phyloP scores from a whole-genome alignment of 768 basidiomycete genomes.

The Tephrocybe sp. region DNA sequence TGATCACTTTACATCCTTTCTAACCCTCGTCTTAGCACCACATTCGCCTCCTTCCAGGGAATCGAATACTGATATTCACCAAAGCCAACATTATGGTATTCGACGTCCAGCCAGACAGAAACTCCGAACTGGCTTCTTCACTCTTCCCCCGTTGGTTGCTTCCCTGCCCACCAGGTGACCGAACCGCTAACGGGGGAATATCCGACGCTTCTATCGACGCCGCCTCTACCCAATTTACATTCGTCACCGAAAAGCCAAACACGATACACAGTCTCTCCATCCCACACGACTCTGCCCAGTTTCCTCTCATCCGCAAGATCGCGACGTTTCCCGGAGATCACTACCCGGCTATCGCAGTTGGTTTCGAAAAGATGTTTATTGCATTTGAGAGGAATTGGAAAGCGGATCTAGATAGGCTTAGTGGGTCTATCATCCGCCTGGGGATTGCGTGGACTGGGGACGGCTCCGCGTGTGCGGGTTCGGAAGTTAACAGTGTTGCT shows the following conservation, averaged over 20 bases:
- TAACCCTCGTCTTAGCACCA: slow-evolving; percentile 1
- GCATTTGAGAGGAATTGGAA: slow-evolving; percentile 6
- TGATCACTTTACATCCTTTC: neutral
- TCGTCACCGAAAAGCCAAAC: slow-evolving; percentile 1
- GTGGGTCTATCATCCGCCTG: slow-evolving; percentile 2
- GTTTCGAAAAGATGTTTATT: slow-evolving; percentile 7
- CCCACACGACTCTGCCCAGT: neutral
- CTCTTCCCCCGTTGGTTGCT: neutral
- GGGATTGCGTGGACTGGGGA: neutral
- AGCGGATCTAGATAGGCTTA: slow-evolving; percentile 3
- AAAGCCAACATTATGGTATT: neutral
- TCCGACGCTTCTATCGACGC: neutral
- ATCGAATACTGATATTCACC: slow-evolving; percentile 5
- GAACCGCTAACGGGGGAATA: slow-evolving; percentile 5
- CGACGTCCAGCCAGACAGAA: neutral
- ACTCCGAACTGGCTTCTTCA: neutral
- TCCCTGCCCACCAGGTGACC: neutral
- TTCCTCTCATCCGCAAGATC: neutral
- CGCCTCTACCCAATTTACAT: neutral
- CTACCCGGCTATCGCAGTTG: slow-evolving; percentile 1
- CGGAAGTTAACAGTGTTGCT: neutral
- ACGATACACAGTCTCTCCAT: slow-evolving; percentile 1
- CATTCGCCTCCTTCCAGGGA: slow-evolving; percentile 3
- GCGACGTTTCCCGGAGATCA: slow-evolving; percentile 2
- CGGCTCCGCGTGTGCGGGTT: neutral